Evolutionary conservation across 345 rosid species (phyloP).

Genomic region (Salix koriyanagi): DNA sequence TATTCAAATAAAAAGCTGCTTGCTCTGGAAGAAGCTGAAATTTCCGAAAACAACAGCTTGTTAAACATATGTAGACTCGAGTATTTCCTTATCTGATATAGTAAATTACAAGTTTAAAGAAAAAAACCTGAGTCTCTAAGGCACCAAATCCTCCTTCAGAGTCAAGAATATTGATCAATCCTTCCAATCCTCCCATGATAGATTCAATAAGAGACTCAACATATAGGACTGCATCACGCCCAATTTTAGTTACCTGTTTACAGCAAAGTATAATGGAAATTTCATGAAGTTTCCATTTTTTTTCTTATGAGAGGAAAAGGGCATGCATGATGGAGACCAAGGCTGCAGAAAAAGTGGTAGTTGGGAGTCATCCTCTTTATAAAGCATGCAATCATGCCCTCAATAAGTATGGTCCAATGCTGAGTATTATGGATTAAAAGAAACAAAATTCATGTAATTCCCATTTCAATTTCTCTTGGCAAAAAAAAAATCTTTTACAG

Average conservation of each 20-base stretch:
- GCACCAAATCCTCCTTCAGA: constrained; percentile 99
- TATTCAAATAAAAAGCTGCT: constrained; percentile 82
- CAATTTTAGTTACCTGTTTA: constrained; percentile 83
- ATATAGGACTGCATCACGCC: constrained; percentile 91
- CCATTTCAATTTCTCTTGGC: not conserved
- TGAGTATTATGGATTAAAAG: not conserved
- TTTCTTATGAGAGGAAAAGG: not conserved
- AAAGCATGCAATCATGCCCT: not conserved
- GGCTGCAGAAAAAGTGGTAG: not conserved
- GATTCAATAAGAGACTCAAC: constrained; percentile 98
- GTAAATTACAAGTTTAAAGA: constrained; percentile 13
- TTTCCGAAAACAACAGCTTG: constrained; percentile 4
- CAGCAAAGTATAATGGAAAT: not conserved
- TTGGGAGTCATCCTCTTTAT: not conserved
- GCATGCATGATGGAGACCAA: not conserved
- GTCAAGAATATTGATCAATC: constrained; percentile 94
- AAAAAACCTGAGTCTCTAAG: constrained; percentile 78
- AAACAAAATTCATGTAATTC: not conserved
- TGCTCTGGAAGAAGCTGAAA: constrained; percentile 98
- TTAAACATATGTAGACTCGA: not conserved
- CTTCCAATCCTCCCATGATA: constrained; percentile 98
- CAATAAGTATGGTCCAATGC: not conserved
- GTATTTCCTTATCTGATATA: not conserved
- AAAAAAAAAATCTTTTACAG: not conserved
- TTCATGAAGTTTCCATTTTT: not conserved